phyloP scores from a whole-genome alignment of 2,329 filamentous ascomycete genomes.

The Plenodomus lindquistii region DNA sequence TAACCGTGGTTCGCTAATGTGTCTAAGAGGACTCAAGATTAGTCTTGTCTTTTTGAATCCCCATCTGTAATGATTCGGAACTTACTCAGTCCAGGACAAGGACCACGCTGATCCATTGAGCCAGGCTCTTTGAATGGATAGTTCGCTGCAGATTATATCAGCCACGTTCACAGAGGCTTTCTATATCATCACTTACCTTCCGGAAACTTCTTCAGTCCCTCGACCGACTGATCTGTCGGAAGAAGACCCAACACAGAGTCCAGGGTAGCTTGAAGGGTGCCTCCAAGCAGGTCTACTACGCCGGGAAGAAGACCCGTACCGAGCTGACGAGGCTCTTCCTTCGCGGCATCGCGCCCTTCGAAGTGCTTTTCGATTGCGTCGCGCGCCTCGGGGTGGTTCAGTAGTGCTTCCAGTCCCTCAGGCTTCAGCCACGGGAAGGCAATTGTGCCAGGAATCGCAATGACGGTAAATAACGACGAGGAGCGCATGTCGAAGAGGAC shows the following conservation, averaged over 20 bases:
- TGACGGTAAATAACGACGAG: conserved; percentile 4
- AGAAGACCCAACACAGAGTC: conserved; percentile 18
- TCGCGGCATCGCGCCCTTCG: conserved; percentile 3
- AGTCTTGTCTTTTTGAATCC: too few species aligned
- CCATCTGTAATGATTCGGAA: too few species aligned
- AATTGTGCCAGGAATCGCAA: conserved; percentile 8
- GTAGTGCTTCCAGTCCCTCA: conserved; percentile 17
- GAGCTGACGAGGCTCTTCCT: conserved; percentile 5
- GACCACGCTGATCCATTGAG: conserved; percentile 47
- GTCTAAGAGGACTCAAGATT: conserved; percentile 14
- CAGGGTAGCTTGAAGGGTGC: conserved; percentile 11
- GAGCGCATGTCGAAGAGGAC: conserved; percentile 10
- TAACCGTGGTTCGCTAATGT: conserved; percentile 36
- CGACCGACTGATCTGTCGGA: conserved; percentile 16
- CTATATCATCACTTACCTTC: conserved; percentile 6
- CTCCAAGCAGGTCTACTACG: conserved; percentile 8
- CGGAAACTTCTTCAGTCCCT: conserved; percentile 20
- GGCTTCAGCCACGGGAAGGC: conserved; percentile 21
- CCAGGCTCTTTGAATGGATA: conserved; percentile 43
- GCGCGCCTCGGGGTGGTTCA: conserved; percentile 19
- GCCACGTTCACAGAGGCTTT: not conserved
- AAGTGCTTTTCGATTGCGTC: conserved; percentile 12
- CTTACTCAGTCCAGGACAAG: conserved; percentile 41
- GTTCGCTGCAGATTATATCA: conserved; percentile 16
- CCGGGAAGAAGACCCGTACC: conserved; percentile 11